A percentile compares a stretch with the other conserved stretches of the same genome.
phyloP scores from a whole-genome alignment of 1,139 yeast genomes.

The Diutina neorugosa region DNA sequence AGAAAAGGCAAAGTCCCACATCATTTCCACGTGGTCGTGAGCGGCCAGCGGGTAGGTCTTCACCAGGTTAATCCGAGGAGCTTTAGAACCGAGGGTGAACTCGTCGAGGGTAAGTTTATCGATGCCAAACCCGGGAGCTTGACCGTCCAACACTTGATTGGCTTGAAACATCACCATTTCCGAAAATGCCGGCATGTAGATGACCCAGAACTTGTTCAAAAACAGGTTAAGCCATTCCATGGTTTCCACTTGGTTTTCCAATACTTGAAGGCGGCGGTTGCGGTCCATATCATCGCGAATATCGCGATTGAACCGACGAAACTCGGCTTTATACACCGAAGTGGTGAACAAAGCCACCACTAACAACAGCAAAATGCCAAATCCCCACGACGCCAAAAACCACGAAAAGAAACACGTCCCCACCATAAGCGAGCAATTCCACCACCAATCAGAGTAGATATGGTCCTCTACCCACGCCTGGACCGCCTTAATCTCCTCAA shows the following conservation, averaged over 20 bases:
- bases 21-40: slow-evolving; percentile 61
- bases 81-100: slow-evolving; percentile 68
- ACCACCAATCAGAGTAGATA: slow-evolving; percentile 61
- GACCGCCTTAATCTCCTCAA: slow-evolving; percentile 19
- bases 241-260: slow-evolving; percentile 54
- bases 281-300: slow-evolving; percentile 65
- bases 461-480: slow-evolving; percentile 57
- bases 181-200: slow-evolving; percentile 77
- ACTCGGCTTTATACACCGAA: slow-evolving; percentile 58
- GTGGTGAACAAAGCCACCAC: slow-evolving; percentile 48
- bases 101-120: slow-evolving; percentile 61
- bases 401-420: slow-evolving; percentile 69
- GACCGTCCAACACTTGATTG: slow-evolving; percentile 52
- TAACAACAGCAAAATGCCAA: slow-evolving; percentile 28
- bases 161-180: slow-evolving; percentile 60
- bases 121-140: slow-evolving; percentile 75
- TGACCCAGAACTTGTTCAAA: slow-evolving; percentile 71
- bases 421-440: slow-evolving; percentile 49
- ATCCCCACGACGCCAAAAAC: slow-evolving; percentile 42
- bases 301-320: slow-evolving; percentile 60
- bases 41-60: slow-evolving; percentile 62
- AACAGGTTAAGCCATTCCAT: slow-evolving; percentile 75
- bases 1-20: slow-evolving; percentile 69
- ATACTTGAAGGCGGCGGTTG: slow-evolving; percentile 42
- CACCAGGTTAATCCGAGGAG: slow-evolving; percentile 62